Conservation (phyloP, 768 basidiomycete species). For the Hericium coralloides region DNA sequence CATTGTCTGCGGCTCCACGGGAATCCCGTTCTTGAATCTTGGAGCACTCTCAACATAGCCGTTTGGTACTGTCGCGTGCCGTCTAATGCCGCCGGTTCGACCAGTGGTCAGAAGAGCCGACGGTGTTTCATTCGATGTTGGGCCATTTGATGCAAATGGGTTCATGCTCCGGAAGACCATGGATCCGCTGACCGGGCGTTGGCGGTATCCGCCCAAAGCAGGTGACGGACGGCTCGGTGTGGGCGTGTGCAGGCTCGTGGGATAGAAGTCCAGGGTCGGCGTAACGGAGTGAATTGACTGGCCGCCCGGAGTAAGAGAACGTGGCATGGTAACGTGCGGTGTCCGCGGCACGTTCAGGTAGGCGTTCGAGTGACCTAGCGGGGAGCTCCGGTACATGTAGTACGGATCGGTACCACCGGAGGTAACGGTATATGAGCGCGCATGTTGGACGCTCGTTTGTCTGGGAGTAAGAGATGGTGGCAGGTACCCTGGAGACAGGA, state of each 20-base stretch:
- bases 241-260: neutral
- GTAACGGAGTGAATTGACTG: slow-evolving; percentile 1
- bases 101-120: neutral
- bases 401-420: neutral
- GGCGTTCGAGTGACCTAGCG: neutral
- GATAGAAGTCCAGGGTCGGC: slow-evolving; percentile 7
- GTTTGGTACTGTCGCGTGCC: neutral
- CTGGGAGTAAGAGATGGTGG: neutral
- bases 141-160: neutral
- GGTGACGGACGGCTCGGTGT: neutral
- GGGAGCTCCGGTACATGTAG: neutral
- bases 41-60: neutral
- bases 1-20: neutral
- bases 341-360: too few relatives aligned
- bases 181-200: neutral
- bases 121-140: neutral
- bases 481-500: neutral
- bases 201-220: neutral
- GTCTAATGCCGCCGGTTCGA: neutral
- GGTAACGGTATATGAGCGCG: neutral
- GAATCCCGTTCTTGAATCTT: neutral
- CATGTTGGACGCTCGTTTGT: neutral
- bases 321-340: neutral
- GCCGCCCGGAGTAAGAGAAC: neutral
- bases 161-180: neutral